phyloP scores from a whole-genome alignment of 2,329 filamentous ascomycete species.

The Arthrobotrys musiformis region DNA sequence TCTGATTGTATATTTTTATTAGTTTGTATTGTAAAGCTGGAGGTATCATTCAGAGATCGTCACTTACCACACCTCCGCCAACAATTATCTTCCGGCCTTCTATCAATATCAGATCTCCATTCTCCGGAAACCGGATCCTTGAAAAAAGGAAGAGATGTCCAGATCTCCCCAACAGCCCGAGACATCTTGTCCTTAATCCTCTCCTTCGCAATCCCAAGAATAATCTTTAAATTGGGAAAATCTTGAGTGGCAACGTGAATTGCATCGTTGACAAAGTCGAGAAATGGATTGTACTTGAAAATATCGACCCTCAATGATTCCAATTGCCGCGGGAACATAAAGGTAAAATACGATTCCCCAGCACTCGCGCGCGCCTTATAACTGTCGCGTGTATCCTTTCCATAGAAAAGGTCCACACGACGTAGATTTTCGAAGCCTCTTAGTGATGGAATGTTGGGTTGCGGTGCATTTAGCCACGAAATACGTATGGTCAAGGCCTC shows the following conservation, averaged over 20 bases:
- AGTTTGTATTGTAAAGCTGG: not conserved
- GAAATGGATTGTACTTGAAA: not conserved
- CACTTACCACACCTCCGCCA: not conserved
- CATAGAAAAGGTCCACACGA: constrained; percentile 16
- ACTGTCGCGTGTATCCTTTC: not conserved
- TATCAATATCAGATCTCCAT: not conserved
- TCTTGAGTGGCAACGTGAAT: not conserved
- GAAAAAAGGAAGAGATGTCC: not conserved
- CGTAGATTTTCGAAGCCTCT: constrained; percentile 4
- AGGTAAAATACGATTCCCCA: not conserved
- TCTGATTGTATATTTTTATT: not conserved
- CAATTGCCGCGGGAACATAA: constrained; percentile 6
- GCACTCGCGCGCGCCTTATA: not conserved
- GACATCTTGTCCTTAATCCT: not conserved
- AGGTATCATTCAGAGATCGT: too few species aligned
- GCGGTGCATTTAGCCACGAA: not conserved
- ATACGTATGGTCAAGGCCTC: not conserved
- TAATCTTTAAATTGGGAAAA: constrained; percentile 24
- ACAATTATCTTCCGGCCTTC: not conserved
- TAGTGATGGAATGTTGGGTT: not conserved
- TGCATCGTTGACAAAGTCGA: not conserved
- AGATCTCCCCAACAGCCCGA: not conserved
- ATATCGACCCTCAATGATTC: constrained; percentile 30
- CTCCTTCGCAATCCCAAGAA: not conserved
- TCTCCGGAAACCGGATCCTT: not conserved